Conservation (phyloP, 1,284 basidiomycete species). For the Ceratobasidium sp. region DNA sequence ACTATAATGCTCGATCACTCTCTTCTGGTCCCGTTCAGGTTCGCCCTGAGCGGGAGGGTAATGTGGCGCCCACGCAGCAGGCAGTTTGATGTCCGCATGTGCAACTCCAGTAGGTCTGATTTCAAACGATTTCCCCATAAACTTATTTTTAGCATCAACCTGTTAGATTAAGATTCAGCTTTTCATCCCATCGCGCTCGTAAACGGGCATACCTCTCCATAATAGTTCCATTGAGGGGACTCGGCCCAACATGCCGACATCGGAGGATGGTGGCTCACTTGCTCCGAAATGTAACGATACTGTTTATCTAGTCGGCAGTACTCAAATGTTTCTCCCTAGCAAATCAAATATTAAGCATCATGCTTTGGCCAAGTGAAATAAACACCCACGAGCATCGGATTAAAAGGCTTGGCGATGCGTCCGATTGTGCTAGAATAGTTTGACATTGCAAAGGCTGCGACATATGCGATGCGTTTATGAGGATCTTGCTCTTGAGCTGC, state of each 20-base stretch:
- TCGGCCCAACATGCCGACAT: constrained; percentile 98
- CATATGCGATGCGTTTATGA: constrained; percentile 86
- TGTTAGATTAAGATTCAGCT: constrained; percentile 46
- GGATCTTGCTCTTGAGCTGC: constrained; percentile 82
- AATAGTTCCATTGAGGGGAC: constrained; percentile 89
- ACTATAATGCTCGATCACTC: constrained; percentile 82
- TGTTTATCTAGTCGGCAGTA: constrained; percentile 87
- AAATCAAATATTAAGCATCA: constrained; percentile 29
- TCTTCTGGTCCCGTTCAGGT: constrained; percentile 50
- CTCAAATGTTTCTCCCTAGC: constrained; percentile 88
- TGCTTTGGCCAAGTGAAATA: background rate
- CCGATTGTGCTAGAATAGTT: constrained; percentile 98
- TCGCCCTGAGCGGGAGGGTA: constrained; percentile 50
- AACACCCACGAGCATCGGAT: constrained; percentile 80
- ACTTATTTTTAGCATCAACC: constrained; percentile 93
- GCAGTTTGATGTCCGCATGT: constrained; percentile 84
- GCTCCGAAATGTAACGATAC: constrained; percentile 93
- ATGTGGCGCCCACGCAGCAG: constrained; percentile 60
- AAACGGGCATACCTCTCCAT: constrained; percentile 71
- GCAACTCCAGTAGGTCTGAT: constrained; percentile 95
- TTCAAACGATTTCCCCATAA: constrained; percentile 96
- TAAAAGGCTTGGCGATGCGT: constrained; percentile 94
- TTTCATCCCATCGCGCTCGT: background rate
- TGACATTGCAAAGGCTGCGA: constrained; percentile 97
- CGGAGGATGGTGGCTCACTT: constrained; percentile 96